Evolutionary conservation across 768 basidiomycete genomes (phyloP).

Genomic region (Serpula lacrymans): DNA sequence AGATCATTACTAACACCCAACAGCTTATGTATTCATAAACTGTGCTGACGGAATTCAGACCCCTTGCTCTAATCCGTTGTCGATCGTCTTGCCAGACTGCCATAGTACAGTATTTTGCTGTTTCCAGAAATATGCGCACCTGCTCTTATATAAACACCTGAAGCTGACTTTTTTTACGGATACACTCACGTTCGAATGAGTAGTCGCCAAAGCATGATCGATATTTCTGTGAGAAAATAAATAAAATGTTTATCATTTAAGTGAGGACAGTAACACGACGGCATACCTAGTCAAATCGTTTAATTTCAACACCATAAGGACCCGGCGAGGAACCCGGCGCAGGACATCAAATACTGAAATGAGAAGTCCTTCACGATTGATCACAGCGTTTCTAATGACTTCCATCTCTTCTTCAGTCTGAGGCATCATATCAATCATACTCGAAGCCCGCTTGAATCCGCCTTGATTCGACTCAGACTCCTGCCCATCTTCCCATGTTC

Average conservation of each 20-base stretch:
- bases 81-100: slow-evolving; percentile 78
- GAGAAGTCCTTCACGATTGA: slow-evolving; percentile 78
- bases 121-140: slow-evolving; percentile 87
- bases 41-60: slow-evolving; percentile 47
- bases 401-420: slow-evolving; percentile 78
- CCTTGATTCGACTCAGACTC: slow-evolving; percentile 21
- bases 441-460: slow-evolving; percentile 60
- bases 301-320: slow-evolving; percentile 79
- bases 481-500: slow-evolving; percentile 45
- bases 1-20: slow-evolving; percentile 63
- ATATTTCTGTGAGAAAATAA: slow-evolving; percentile 51
- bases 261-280: neutral
- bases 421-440: slow-evolving; percentile 71
- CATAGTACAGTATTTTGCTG: slow-evolving; percentile 81
- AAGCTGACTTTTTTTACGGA: no score
- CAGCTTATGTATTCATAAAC: slow-evolving; percentile 47
- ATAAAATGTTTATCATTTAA: neutral
- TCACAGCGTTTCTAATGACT: slow-evolving; percentile 77
- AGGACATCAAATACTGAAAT: slow-evolving; percentile 85
- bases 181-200: slow-evolving; percentile 64
- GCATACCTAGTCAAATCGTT: slow-evolving; percentile 79
- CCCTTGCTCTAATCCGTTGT: slow-evolving; percentile 46
- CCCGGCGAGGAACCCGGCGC: slow-evolving; percentile 77
- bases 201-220: slow-evolving; percentile 84
- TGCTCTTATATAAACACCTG: no score